Percentiles rank a stretch among this genome's conserved stretches.
Conservation (phyloP, 2,329 filamentous ascomycete species). For the Aphanocladium album region DNA sequence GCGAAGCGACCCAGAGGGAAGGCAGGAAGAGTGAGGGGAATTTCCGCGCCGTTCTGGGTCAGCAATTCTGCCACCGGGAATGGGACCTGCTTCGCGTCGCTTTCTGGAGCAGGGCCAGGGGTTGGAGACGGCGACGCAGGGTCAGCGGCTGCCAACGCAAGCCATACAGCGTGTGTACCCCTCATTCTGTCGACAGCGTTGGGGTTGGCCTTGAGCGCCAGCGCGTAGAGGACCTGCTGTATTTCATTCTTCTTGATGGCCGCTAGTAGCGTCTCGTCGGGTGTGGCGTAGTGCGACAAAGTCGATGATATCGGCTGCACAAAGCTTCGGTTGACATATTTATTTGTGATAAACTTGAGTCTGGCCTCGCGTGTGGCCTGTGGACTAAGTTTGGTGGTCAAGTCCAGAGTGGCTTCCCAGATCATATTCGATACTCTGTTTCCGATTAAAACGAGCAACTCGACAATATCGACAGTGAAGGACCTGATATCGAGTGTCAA, state of each 20-base stretch:
- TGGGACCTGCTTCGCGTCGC: conserved; percentile 52
- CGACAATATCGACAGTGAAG: conserved; percentile 95
- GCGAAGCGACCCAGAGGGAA: conserved; percentile 80
- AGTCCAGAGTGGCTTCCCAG: conserved; percentile 84
- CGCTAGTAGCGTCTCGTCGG: conserved; percentile 84
- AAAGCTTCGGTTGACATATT: conserved; percentile 81
- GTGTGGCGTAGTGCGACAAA: conserved; percentile 67
- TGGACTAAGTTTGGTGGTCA: conserved; percentile 64
- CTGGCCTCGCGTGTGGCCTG: conserved; percentile 84
- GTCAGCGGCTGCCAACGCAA: conserved; percentile 88
- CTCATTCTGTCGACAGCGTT: conserved; percentile 83
- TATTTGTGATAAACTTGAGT: conserved; percentile 89
- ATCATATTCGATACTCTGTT: conserved; percentile 95
- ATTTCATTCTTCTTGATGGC: conserved; percentile 97
- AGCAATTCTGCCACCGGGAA: conserved; percentile 90
- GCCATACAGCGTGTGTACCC: conserved; percentile 81
- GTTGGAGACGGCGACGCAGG: conserved; percentile 67
- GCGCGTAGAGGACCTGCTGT: conserved; percentile 82
- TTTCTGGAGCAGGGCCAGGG: conserved; percentile 38
- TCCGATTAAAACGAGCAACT: conserved; percentile 83
- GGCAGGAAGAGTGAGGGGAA: conserved; percentile 68
- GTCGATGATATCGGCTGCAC: conserved; percentile 74
- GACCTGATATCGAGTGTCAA: conserved; percentile 92
- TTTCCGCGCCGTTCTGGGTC: conserved; percentile 87
- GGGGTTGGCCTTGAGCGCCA: conserved; percentile 80